Base-by-base conservation (phyloP, 768 basidiomycete species). In the Tricholoma sp. region DNA sequence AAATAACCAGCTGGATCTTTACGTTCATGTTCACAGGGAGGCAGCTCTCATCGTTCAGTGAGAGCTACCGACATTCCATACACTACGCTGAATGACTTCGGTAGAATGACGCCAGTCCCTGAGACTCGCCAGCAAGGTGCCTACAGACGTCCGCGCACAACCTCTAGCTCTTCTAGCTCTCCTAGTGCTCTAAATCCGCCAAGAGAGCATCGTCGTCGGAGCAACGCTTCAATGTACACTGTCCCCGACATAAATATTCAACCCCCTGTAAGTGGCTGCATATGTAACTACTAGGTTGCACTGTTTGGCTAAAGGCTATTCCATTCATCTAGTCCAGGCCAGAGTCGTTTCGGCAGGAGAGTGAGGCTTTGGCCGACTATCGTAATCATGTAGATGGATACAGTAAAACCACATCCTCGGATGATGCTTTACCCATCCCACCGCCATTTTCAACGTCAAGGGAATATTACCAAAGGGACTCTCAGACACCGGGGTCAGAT, bases 241-340 rank as follows among this genome's bases (percentile, higher is more conserved):
- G 61, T 68, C 16, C 71, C 69, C 0, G 66, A 65, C 18, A 75
- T 76, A 54, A 69, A 56, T 19, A 62, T 77, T 19, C 69, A 72
- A 57, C 70, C 75, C 45, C 76, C 75, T 14, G 77, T 78, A 63
- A 57, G 69, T 66, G 19, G 10, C 22, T 18, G 18, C 41, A 32
- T 34, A n/a, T 16, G 14, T 45, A 21, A 6, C n/a, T 27, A 19
- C 31, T n/a, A n/a, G n/a, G n/a, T 11, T 11, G 31, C 22, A 37
- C 12, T 29, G 16, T 29, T 54, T n/a, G 9, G 31, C 41, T 27
- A 21, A 27, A 29, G 10, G 57, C 18, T 18, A 37, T 9, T 14
- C 1, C 27, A 11, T 34, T 9, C 35, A 32, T 55, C 1, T 57
- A 64, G 63, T 58, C 63, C n/a, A 27, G 60, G 14, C 31, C 60